Conservation (phyloP, 1,284 basidiomycete genomes). For the Boletus sp. region DNA sequence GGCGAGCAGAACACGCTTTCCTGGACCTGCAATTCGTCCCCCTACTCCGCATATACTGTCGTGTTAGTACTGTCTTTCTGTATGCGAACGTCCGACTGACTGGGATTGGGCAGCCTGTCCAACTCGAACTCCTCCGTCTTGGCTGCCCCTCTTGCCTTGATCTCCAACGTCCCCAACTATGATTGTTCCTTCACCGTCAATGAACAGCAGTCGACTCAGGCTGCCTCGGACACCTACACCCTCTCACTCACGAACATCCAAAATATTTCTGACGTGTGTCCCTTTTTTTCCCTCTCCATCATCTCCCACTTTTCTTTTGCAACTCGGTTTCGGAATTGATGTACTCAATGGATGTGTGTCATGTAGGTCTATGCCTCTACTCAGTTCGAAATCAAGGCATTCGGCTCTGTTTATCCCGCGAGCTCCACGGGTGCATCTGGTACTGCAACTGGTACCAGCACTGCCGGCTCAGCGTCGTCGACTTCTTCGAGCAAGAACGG, state of each 20-base stretch:
- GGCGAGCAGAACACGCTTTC: constrained; percentile 37
- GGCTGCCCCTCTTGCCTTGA: constrained; percentile 37
- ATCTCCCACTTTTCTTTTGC: neutral
- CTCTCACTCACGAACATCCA: constrained; percentile 54
- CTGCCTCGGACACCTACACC: constrained; percentile 49
- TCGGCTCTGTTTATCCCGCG: constrained; percentile 57
- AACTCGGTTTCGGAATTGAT: neutral
- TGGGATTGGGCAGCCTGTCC: constrained; percentile 32
- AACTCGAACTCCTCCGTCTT: constrained; percentile 39
- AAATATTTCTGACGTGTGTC: constrained; percentile 53
- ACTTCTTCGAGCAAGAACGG: constrained; percentile 18
- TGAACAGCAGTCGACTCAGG: constrained; percentile 41
- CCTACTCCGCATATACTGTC: constrained; percentile 38
- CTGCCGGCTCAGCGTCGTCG: constrained; percentile 22
- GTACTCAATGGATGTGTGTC: neutral
- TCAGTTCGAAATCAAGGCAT: constrained; percentile 63
- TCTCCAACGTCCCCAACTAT: constrained; percentile 50
- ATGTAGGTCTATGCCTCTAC: constrained; percentile 57
- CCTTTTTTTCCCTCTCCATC: neutral
- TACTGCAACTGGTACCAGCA: constrained; percentile 22
- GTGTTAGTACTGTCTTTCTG: constrained; percentile 34
- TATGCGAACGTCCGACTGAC: constrained; percentile 9
- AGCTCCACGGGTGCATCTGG: constrained; percentile 31
- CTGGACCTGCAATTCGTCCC: constrained; percentile 40
- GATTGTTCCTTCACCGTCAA: constrained; percentile 59